These are phyloP conservation scores for Parachlorella kessleri DNA, from an alignment of 139 green algal species.

Conservation along the genomic window DNA sequence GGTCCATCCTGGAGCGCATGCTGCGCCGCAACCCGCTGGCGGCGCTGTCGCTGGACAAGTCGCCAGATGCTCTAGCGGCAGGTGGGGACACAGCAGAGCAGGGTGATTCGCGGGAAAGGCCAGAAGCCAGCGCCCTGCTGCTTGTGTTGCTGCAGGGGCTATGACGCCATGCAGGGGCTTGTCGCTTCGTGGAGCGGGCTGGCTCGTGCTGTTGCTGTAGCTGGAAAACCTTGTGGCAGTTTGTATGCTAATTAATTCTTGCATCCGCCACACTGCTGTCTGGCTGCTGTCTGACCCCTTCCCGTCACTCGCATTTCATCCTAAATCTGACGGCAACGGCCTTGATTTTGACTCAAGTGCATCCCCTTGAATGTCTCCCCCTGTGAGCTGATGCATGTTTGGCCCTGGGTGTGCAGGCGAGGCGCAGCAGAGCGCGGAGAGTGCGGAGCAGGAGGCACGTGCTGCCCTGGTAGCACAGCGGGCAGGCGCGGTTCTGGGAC, in stretches of 20 bases:
- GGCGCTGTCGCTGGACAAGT: constrained; percentile 77
- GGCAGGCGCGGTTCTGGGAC: constrained; percentile 69
- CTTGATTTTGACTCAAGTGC: too few species aligned
- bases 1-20: constrained; percentile 68
- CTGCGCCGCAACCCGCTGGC: constrained; percentile 86
- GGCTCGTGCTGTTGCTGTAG: too few species aligned
- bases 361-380: too few species aligned
- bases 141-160: too few species aligned
- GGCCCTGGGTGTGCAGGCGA: not conserved
- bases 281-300: not conserved
- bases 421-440: constrained; percentile 17
- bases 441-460: constrained; percentile 14
- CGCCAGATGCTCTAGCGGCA: constrained; percentile 28
- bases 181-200: too few species aligned
- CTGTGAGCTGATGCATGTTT: not conserved
- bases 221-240: not conserved
- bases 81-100: too few species aligned
- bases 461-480: constrained; percentile 53
- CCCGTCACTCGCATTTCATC: not conserved
- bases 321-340: too few species aligned
- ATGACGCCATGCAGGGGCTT: too few species aligned
- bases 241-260: not conserved
- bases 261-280: not conserved
- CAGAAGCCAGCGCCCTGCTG: too few species aligned
- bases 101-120: too few species aligned